A percentile compares a stretch with the other conserved stretches of the same genome.
Conservation (phyloP, 2,329 filamentous ascomycete genomes). For the Paracorniculantispora psalliotae region DNA sequence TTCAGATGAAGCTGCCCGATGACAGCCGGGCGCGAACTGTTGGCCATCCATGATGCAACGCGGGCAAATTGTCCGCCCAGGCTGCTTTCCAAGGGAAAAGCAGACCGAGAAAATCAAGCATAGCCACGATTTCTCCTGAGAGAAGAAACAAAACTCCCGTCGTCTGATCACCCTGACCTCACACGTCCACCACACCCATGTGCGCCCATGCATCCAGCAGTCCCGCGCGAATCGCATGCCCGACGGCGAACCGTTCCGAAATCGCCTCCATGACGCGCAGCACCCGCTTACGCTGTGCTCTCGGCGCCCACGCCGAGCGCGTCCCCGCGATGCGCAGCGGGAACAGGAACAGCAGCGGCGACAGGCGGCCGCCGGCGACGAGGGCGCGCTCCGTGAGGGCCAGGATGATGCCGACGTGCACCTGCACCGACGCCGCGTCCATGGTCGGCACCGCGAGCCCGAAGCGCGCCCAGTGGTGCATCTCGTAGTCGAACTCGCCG, state of each 20-base stretch:
- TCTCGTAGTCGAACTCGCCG: conserved; percentile 32
- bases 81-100: too few species aligned
- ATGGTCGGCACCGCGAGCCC: conserved; percentile 22
- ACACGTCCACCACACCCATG: neutral
- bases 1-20: neutral
- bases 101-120: too few species aligned
- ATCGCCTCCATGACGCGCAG: conserved; percentile 18
- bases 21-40: neutral
- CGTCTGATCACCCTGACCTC: too few species aligned
- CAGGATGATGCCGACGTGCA: conserved; percentile 24
- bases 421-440: conserved; percentile 17
- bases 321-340: conserved; percentile 31
- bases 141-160: too few species aligned
- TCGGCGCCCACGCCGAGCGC: conserved; percentile 17
- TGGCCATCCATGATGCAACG: too few species aligned
- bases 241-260: conserved; percentile 23
- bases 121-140: too few species aligned
- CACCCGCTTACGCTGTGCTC: conserved; percentile 22
- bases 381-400: conserved; percentile 17
- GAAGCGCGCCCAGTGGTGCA: conserved; percentile 24
- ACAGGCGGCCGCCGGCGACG: conserved; percentile 21
- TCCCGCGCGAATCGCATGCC: conserved; percentile 15
- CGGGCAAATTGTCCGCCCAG: too few species aligned
- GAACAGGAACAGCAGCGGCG: conserved; percentile 29
- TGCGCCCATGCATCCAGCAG: neutral